Evolutionary conservation across 805 yeast genomes (phyloP), one percentile per base, ranked within the genome.

Genomic region (Priceomyces haplophilus): DNA sequence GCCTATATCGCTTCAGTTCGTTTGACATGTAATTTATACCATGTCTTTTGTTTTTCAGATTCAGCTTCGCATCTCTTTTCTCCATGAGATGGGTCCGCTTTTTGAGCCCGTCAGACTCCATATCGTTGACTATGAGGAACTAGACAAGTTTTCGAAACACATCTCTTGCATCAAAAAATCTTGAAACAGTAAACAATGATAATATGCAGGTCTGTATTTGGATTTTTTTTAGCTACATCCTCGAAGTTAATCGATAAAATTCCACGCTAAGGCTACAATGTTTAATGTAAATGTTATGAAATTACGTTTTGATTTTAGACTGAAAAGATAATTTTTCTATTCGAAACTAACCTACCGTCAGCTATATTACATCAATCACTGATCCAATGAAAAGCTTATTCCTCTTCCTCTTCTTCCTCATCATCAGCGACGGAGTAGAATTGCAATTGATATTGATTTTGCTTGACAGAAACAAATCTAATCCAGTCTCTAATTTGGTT

Each of bases 401-500:
- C 97, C 66, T 88, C 97, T 52, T 69, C 75, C 61, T 85, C 95
- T 72, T 86, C 97, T 67, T 90, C 97, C 66, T 90, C 96, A 64
- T 87, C 81, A 62, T 75, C 91, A 64, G 91, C 89, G 73, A 91
- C 93, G 75, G 95, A 88, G 97, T 88, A 93, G 97, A 91, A 91
- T 76, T 93, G 90, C 80, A 91, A 83, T 76, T 86, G 86, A 88
- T 93, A 93, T 75, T 82, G 83, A 85, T 90, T 88, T 77, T 87
- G 86, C 80, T 89, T 85, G 69, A 85, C 83, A 57, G 98, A 87
- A 59, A 91, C 96, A 68, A 91, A 90, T 83, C 98, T 93, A 78
- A 91, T 90, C 98, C 98, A 91, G 82, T 93, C 98, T 83, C 97
- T 89, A 81, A 91, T 87, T 79, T 88, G 95, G 91, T 90, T 88